These are phyloP conservation scores for Bromus sterilis DNA, from an alignment of 176 grass and related monocot genomes.

Conservation along the genomic window DNA sequence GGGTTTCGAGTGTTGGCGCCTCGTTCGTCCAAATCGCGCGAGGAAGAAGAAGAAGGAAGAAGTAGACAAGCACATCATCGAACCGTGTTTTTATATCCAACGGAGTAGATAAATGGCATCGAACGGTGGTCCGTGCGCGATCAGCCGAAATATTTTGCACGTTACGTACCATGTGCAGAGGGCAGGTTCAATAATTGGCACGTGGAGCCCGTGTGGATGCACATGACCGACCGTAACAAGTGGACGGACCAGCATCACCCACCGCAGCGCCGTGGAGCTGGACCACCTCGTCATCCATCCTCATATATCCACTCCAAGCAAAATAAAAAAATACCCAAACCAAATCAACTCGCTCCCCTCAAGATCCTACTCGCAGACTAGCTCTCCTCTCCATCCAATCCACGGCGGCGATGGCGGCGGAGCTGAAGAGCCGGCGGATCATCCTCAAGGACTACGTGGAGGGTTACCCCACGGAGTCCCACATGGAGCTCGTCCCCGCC, in stretches of 20 bases:
- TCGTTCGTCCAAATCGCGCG: too few relatives aligned
- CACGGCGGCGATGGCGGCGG: background rate
- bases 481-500: conserved; percentile 27
- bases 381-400: too few relatives aligned
- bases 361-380: too few relatives aligned
- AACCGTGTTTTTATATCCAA: too few relatives aligned
- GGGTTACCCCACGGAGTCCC: conserved; percentile 29
- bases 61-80: too few relatives aligned
- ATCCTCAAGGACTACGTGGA: conserved; percentile 52
- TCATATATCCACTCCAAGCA: background rate
- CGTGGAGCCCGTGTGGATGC: background rate
- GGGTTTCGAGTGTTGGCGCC: too few relatives aligned
- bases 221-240: background rate
- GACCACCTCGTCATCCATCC: background rate
- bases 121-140: too few relatives aligned
- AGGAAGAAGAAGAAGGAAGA: too few relatives aligned
- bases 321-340: background rate
- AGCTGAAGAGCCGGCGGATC: conserved; percentile 32
- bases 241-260: background rate
- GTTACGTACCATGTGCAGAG: background rate
- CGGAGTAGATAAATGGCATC: too few relatives aligned
- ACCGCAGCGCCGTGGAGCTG: background rate
- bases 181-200: background rate
- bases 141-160: too few relatives aligned
- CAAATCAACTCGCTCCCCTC: background rate